Evolutionary conservation across 2,329 filamentous ascomycete genomes (phyloP).

Genomic region (Graphiopsis chlorocephala): DNA sequence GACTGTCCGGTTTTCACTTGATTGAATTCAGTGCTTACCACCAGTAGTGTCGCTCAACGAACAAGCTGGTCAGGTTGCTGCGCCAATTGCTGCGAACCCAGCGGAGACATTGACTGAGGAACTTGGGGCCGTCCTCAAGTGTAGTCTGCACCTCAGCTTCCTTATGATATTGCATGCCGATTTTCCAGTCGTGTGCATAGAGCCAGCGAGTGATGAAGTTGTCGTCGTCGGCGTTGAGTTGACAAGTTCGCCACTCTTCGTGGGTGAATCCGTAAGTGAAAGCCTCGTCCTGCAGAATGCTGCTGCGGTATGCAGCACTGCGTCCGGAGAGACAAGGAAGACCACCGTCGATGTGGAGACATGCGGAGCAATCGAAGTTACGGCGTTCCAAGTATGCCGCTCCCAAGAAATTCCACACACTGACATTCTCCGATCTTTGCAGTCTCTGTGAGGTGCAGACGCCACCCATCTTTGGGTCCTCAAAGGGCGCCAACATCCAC

Average conservation of each 20-base stretch:
- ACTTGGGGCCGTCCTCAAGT: slow-evolving; percentile 82
- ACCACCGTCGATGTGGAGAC: slow-evolving; percentile 89
- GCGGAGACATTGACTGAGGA: slow-evolving; percentile 86
- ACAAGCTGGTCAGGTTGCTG: slow-evolving; percentile 88
- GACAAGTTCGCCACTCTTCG: slow-evolving; percentile 83
- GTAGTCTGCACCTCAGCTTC: slow-evolving; percentile 93
- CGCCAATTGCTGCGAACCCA: slow-evolving; percentile 98
- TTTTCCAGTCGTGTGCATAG: slow-evolving; percentile 88
- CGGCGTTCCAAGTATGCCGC: slow-evolving; percentile 88
- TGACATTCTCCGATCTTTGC: slow-evolving; percentile 62
- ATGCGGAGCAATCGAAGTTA: slow-evolving; percentile 96
- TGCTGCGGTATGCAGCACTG: slow-evolving; percentile 85
- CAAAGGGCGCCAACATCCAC: slow-evolving; percentile 91
- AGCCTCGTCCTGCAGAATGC: slow-evolving; percentile 78
- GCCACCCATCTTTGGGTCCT: slow-evolving; percentile 77
- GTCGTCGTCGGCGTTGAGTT: slow-evolving; percentile 93
- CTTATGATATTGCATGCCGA: slow-evolving; percentile 88
- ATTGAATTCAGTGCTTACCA: slow-evolving; percentile 60
- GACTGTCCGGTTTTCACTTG: background rate
- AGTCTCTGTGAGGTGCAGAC: slow-evolving; percentile 90
- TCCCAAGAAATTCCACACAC: slow-evolving; percentile 83
- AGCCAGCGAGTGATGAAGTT: slow-evolving; percentile 98
- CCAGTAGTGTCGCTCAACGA: slow-evolving; percentile 80
- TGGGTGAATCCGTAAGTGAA: slow-evolving; percentile 89
- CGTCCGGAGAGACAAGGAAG: slow-evolving; percentile 96